Percentiles rank a stretch among this genome's conserved stretches.
These are phyloP conservation scores for Hypomyces perniciosus DNA, from an alignment of 2,329 filamentous ascomycete species.

Conservation along the genomic window DNA sequence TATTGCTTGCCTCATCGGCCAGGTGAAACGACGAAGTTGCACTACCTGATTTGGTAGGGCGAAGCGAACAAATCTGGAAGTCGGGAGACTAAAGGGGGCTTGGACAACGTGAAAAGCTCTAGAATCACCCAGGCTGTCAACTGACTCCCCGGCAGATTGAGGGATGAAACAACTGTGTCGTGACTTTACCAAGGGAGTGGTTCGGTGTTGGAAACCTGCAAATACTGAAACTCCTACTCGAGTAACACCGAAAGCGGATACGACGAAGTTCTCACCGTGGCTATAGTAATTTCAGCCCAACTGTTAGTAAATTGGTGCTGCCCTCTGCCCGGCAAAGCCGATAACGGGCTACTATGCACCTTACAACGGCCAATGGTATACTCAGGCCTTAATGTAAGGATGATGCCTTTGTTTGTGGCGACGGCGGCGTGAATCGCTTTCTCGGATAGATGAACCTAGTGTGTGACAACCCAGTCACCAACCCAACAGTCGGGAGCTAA, in stretches of 20 bases:
- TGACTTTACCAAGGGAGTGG: background rate
- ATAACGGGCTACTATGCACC: background rate
- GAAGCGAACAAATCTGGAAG: conserved; percentile 19
- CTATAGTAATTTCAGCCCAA: background rate
- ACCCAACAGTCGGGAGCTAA: background rate
- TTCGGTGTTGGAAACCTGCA: conserved; percentile 2
- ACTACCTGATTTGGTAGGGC: conserved; percentile 24
- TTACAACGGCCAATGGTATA: background rate
- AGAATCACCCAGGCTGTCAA: conserved; percentile 6
- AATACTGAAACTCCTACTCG: conserved; percentile 1
- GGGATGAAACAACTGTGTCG: background rate
- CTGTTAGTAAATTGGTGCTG: background rate
- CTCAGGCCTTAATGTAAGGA: background rate
- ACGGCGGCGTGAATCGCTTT: background rate
- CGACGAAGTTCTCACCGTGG: background rate
- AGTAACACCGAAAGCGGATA: background rate
- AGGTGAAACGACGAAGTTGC: background rate
- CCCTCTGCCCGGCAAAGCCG: background rate
- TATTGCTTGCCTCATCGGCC: conserved; percentile 11
- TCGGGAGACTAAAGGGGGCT: conserved; percentile 7
- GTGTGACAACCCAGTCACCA: background rate
- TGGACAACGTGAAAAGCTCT: conserved; percentile 8
- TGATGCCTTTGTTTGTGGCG: background rate
- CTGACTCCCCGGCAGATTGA: background rate
- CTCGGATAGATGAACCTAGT: background rate